Conservation (phyloP, 2,329 filamentous ascomycete genomes). For the Colletotrichum sojae region DNA sequence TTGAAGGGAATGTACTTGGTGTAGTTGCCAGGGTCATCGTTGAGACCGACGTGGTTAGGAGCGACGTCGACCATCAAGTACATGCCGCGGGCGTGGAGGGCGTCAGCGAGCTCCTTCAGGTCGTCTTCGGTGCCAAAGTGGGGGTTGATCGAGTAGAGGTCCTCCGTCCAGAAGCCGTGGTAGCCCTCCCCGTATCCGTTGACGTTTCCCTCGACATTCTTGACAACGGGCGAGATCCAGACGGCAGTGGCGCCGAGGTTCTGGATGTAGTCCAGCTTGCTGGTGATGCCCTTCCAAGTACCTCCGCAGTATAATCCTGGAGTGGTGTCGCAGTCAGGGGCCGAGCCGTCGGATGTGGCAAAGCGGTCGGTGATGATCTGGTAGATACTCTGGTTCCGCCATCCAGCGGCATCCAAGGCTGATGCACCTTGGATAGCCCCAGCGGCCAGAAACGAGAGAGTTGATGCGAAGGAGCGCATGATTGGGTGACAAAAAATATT, state of each 20-base stretch:
- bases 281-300: conserved; percentile 63
- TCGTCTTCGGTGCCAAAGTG: conserved; percentile 65
- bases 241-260: conserved; percentile 60
- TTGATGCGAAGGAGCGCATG: conserved; percentile 27
- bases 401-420: conserved; percentile 50
- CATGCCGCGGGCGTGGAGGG: conserved; percentile 67
- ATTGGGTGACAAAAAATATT: neutral
- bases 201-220: conserved; percentile 54
- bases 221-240: conserved; percentile 61
- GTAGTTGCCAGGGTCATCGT: conserved; percentile 43
- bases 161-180: conserved; percentile 58
- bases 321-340: conserved; percentile 47
- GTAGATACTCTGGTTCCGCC: conserved; percentile 60
- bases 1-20: conserved; percentile 56
- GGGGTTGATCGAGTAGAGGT: conserved; percentile 59
- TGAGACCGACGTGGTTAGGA: conserved; percentile 63
- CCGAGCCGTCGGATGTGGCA: conserved; percentile 55
- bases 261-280: conserved; percentile 66
- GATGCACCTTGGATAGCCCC: conserved; percentile 34
- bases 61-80: conserved; percentile 71
- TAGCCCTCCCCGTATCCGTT: conserved; percentile 49
- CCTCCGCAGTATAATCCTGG: conserved; percentile 63
- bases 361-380: conserved; percentile 62
- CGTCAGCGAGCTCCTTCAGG: conserved; percentile 60
- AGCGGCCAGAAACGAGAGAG: conserved; percentile 28